Conservation (phyloP, 1,139 yeast species). For the Meyerozyma carpophila region DNA sequence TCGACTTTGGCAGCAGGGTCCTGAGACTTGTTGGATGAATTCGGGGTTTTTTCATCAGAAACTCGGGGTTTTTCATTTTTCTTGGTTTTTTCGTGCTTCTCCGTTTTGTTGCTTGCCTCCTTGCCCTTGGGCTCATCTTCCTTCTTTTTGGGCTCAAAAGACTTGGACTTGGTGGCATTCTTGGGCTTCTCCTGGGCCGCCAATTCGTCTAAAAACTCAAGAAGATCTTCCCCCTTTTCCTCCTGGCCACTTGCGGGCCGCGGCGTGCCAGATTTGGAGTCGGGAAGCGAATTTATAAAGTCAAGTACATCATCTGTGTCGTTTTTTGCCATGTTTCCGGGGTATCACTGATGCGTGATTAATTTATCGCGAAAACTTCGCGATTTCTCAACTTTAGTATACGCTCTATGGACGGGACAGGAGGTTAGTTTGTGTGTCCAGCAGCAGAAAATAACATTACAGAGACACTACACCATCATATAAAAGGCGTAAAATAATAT, state of each 20-base stretch:
- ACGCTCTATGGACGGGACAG: too few relatives aligned
- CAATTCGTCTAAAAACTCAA: slow-evolving; percentile 84
- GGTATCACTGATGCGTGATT: neutral
- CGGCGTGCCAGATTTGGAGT: slow-evolving; percentile 41
- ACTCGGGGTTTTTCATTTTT: slow-evolving; percentile 1
- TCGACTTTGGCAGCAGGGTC: neutral
- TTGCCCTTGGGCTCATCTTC: slow-evolving; percentile 5
- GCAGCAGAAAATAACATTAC: too few relatives aligned
- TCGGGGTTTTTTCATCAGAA: neutral
- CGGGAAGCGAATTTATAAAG: slow-evolving; percentile 84
- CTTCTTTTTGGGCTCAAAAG: slow-evolving; percentile 9
- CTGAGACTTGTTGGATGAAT: neutral
- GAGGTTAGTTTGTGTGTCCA: too few relatives aligned
- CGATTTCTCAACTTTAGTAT: too few relatives aligned
- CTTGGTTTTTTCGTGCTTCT: slow-evolving; percentile 10
- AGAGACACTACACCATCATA: too few relatives aligned
- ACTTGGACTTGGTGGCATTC: slow-evolving; percentile 15
- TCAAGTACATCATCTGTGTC: slow-evolving; percentile 76
- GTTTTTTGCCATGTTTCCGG: slow-evolving; percentile 7
- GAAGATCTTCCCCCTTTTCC: slow-evolving; percentile 61
- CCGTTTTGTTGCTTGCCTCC: slow-evolving; percentile 6
- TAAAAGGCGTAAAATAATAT: too few relatives aligned
- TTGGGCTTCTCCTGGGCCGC: slow-evolving; percentile 41
- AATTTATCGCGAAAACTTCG: neutral
- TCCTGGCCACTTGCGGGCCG: slow-evolving; percentile 16